Evolutionary conservation across 2,329 filamentous ascomycete species (phyloP).

Genomic region (Chaetomium sp.): DNA sequence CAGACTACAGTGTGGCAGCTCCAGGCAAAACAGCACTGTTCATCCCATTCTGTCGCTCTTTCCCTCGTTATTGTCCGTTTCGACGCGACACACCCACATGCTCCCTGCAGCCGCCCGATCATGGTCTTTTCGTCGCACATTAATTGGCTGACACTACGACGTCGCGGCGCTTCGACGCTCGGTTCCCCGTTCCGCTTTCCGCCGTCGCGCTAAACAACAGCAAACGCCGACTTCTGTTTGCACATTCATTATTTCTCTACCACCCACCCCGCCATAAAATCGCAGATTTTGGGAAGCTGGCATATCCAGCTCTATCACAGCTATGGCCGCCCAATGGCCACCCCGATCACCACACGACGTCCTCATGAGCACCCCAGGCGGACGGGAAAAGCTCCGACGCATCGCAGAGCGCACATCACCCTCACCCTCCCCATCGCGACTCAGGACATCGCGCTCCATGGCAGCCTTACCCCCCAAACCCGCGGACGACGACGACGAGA

Average conservation of each 20-base stretch:
- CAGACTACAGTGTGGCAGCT: background rate
- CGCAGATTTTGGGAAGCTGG: too few species aligned
- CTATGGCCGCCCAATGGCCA: conserved; percentile 52
- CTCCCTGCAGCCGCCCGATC: conserved; percentile 18
- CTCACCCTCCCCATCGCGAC: conserved; percentile 59
- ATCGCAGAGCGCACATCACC: conserved; percentile 61
- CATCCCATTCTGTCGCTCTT: background rate
- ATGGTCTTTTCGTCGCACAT: conserved; percentile 23
- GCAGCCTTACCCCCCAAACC: conserved; percentile 21
- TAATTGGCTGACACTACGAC: conserved; percentile 26
- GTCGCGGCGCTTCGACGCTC: conserved; percentile 6
- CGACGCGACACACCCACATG: conserved; percentile 8
- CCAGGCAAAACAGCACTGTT: background rate
- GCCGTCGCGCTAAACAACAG: conserved; percentile 1
- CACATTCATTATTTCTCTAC: conserved; percentile 1
- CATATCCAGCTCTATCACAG: too few species aligned
- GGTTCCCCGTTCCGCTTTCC: background rate
- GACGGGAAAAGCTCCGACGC: conserved; percentile 67
- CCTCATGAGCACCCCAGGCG: conserved; percentile 64
- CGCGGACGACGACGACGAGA: conserved; percentile 22
- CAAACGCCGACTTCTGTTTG: too few species aligned
- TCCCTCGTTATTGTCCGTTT: background rate
- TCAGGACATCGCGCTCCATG: conserved; percentile 36
- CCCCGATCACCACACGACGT: conserved; percentile 60
- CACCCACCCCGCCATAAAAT: too few species aligned